Base-by-base conservation (phyloP, 1,139 yeast species). In the Oligophagozyma castellii region DNA sequence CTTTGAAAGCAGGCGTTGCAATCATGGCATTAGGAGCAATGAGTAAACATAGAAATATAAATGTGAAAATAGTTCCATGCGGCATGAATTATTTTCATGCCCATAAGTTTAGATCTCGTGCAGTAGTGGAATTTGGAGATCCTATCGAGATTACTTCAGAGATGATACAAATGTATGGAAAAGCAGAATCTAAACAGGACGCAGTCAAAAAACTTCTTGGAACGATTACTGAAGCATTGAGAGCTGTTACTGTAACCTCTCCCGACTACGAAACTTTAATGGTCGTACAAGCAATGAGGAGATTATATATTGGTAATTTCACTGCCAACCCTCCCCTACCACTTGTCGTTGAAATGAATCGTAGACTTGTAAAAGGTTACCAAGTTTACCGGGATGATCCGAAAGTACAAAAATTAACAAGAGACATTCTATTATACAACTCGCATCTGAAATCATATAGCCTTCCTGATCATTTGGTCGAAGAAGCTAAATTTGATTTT, bases 31-130 rank as follows among this genome's bases (percentile, higher is more conserved):
- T 89, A 13, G 96, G 96, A 12, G 92, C 96, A 1, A 67, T 81
- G 65, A 80, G 74, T 12, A 63, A 68, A 29, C 65, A 71, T 36
- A 83, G 92, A 0, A 64, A 70, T 25, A 71, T 78, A 37, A 71
- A 73, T 29, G 84, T 89, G 5, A 75, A 77, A 42, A 79, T 89
- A 39, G 93, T 89, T 14, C 96, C 96, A 4, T 81, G 93, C 42
- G 98, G 98, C 22, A 76, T 89, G 89, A 89, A 89, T 56, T 89
- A 89, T 56, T 89, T 89, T 65, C 93, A 83, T 53, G 89, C 96
- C 8, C 93, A 89, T 56, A 81, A 79, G 51, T 89, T 89, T 56
- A 67, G 96, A 51, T 83, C 95, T 2, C 67, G 96, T 45, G 95
- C 95, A 1, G 95, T 89, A 15, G 66, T 89, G 34, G 96, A 89